Percentiles rank a stretch among this genome's conserved stretches.
phyloP scores from a whole-genome alignment of 305 asterid genomes.

The Stenogyne calaminthoides region DNA sequence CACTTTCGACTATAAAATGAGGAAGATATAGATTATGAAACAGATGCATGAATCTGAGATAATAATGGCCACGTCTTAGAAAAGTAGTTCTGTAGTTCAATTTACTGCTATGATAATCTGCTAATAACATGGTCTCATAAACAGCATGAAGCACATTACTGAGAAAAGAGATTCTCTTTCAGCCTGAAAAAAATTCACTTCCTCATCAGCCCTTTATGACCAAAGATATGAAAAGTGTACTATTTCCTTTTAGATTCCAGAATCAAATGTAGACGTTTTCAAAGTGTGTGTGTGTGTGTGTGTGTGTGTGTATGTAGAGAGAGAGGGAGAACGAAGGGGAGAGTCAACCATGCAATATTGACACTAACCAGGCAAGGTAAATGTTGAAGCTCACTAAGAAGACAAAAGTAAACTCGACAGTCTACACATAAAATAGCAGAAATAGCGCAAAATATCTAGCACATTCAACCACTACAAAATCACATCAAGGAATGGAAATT shows the following conservation, averaged over 20 bases:
- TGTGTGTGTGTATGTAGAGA: too few species aligned
- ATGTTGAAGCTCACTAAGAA: conserved; percentile 6
- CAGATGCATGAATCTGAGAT: conserved; percentile 17
- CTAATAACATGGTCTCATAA: conserved; percentile 4
- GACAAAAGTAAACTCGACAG: background rate
- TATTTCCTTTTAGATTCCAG: conserved; percentile 6
- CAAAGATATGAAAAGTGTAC: conserved; percentile 1
- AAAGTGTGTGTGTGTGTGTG: background rate
- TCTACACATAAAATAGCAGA: background rate
- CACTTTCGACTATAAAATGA: conserved; percentile 22
- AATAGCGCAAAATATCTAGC: background rate
- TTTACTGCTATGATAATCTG: background rate
- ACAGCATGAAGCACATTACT: background rate
- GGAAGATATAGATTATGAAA: conserved; percentile 2
- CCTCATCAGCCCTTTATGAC: conserved; percentile 1
- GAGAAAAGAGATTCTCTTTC: background rate
- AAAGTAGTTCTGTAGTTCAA: background rate
- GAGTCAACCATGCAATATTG: background rate
- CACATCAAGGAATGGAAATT: background rate
- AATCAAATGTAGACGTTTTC: background rate
- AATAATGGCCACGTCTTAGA: conserved; percentile 1
- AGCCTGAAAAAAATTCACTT: background rate
- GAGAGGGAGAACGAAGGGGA: background rate
- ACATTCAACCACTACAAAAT: conserved; percentile 18
- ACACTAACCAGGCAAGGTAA: conserved; percentile 12